These are phyloP conservation scores for Clohesyomyces aquaticus DNA, from an alignment of 495 filamentous ascomycete species.

Conservation along the genomic window DNA sequence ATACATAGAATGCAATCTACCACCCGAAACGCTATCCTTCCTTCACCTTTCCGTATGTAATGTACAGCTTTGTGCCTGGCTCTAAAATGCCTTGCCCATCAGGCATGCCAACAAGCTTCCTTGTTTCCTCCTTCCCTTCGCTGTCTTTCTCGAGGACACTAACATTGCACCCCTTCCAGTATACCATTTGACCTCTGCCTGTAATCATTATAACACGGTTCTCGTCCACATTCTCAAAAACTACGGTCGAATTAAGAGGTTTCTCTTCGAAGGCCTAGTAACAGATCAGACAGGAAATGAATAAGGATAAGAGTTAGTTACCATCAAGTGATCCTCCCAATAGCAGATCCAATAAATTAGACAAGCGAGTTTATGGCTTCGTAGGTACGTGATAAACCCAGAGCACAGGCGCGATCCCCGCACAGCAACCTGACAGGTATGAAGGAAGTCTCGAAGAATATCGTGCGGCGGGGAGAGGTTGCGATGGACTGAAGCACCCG, in stretches of 20 bases:
- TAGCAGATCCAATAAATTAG: too few relatives aligned
- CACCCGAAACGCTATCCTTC: neutral
- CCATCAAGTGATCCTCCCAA: too few relatives aligned
- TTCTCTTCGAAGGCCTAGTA: neutral
- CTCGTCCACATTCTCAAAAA: neutral
- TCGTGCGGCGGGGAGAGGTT: too few relatives aligned
- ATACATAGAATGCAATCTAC: conserved; percentile 13
- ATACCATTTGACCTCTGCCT: conserved; percentile 12
- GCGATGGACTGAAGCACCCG: too few relatives aligned
- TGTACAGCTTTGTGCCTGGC: neutral
- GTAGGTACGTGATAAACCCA: too few relatives aligned
- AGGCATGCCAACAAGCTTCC: conserved; percentile 2
- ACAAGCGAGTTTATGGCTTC: too few relatives aligned
- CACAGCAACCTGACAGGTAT: too few relatives aligned
- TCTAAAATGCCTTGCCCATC: neutral
- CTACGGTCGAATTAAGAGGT: neutral
- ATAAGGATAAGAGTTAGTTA: too few relatives aligned
- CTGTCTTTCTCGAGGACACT: conserved; percentile 4
- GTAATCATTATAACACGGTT: neutral
- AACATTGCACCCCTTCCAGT: conserved; percentile 9
- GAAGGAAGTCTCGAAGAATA: too few relatives aligned
- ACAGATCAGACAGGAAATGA: neutral
- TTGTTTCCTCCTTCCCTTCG: conserved; percentile 5
- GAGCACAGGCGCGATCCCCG: too few relatives aligned
- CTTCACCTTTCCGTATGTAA: neutral